phyloP scores from a whole-genome alignment of 257 asterid species.

The Scutellaria minor region DNA sequence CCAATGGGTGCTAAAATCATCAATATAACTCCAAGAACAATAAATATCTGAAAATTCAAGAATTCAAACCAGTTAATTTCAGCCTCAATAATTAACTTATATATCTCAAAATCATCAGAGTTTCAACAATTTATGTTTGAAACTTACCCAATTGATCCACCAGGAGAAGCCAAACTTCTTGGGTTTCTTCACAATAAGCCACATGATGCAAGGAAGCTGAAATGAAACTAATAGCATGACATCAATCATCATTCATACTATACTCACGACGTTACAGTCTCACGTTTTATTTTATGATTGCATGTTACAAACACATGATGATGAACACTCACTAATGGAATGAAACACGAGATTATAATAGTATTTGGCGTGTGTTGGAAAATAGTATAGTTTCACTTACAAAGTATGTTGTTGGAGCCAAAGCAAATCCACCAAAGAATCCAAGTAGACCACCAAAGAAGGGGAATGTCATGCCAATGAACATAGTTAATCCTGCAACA shows the following conservation, averaged over 20 bases:
- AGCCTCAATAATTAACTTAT: not conserved
- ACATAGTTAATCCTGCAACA: conserved; percentile 60
- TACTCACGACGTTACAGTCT: no score
- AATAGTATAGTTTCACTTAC: conserved; percentile 42
- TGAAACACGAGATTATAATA: no score
- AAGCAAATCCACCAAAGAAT: conserved; percentile 88
- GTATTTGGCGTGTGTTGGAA: not conserved
- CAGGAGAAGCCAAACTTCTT: conserved; percentile 52
- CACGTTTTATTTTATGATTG: no score
- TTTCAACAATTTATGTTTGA: no score
- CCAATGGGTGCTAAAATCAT: conserved; percentile 69
- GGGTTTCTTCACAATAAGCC: conserved; percentile 55
- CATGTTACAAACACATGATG: no score
- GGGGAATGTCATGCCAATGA: conserved; percentile 71
- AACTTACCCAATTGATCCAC: conserved; percentile 61
- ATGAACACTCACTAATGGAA: no score
- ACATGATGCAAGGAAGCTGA: conserved; percentile 69
- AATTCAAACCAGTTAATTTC: not conserved
- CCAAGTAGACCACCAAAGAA: conserved; percentile 88
- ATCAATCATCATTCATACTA: not conserved
- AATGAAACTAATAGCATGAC: not conserved
- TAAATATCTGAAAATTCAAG: conserved; percentile 50
- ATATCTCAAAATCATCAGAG: no score
- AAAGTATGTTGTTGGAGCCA: conserved; percentile 77
- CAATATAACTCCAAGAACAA: conserved; percentile 50